Evolutionary conservation across 1,284 basidiomycete species (phyloP).

Genomic region (Anthracocystis setariae): DNA sequence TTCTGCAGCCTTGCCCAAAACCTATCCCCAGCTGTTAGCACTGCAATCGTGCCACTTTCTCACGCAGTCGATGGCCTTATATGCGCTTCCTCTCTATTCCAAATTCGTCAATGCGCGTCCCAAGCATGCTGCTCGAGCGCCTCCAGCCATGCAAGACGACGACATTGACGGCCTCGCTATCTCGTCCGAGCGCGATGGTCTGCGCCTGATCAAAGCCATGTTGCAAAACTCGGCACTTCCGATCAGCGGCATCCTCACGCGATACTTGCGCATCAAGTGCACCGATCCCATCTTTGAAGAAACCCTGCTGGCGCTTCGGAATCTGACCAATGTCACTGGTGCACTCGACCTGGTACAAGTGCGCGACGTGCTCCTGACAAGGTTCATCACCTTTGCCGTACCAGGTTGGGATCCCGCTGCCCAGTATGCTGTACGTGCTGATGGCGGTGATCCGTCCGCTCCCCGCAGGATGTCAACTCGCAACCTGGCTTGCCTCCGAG

Average conservation of each 20-base stretch:
- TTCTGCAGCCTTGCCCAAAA: slow-evolving; percentile 71
- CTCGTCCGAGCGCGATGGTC: slow-evolving; percentile 67
- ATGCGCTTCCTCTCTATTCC: slow-evolving; percentile 77
- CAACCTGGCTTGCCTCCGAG: slow-evolving; percentile 88
- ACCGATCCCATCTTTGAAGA: slow-evolving; percentile 88
- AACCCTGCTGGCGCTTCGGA: slow-evolving; percentile 81
- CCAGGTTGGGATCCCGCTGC: slow-evolving; percentile 34
- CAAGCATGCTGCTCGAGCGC: slow-evolving; percentile 60
- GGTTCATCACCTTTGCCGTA: slow-evolving; percentile 85
- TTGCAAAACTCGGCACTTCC: slow-evolving; percentile 88
- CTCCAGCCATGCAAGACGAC: slow-evolving; percentile 72
- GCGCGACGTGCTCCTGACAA: slow-evolving; percentile 90
- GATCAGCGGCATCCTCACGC: slow-evolving; percentile 85
- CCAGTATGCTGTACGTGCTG: slow-evolving; percentile 6
- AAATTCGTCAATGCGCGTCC: slow-evolving; percentile 69
- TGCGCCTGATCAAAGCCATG: slow-evolving; percentile 78
- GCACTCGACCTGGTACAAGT: slow-evolving; percentile 84
- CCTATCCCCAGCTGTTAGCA: slow-evolving; percentile 89
- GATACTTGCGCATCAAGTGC: slow-evolving; percentile 86
- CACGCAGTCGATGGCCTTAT: slow-evolving; percentile 84
- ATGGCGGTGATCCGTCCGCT: slow-evolving; percentile 8
- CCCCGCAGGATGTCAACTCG: slow-evolving; percentile 77
- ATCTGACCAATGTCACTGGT: slow-evolving; percentile 88
- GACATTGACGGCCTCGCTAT: slow-evolving; percentile 41
- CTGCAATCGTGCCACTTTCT: slow-evolving; percentile 87